These are phyloP conservation scores for Microdochium nivale DNA, from an alignment of 2,329 filamentous ascomycete species.

Conservation along the genomic window DNA sequence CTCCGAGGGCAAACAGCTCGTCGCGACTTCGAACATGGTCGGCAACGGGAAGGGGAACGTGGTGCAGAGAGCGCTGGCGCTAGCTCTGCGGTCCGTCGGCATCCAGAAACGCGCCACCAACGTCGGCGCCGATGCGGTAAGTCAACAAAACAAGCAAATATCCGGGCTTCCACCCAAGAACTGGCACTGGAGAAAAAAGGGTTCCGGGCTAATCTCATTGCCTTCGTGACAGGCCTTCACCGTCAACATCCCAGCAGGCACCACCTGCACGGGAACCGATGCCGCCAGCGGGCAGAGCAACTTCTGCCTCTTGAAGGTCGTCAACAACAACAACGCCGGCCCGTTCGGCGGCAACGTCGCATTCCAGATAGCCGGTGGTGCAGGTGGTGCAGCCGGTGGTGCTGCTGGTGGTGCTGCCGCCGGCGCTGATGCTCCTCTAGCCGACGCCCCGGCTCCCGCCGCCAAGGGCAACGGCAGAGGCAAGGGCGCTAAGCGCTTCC, in stretches of 20 bases:
- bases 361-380: constrained; percentile 11
- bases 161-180: too few relatives aligned
- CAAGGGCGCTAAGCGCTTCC: not conserved
- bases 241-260: constrained; percentile 9
- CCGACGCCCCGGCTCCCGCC: not conserved
- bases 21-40: constrained; percentile 8
- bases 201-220: not conserved
- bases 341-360: constrained; percentile 11
- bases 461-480: not conserved
- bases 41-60: not conserved
- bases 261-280: constrained; percentile 8
- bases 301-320: constrained; percentile 12
- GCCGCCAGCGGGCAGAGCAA: constrained; percentile 3
- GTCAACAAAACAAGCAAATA: not conserved
- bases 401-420: too few relatives aligned
- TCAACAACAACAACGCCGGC: constrained; percentile 9
- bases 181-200: not conserved
- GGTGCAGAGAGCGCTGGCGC: not conserved
- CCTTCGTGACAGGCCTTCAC: constrained; percentile 2
- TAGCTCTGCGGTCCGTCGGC: constrained; percentile 8
- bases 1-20: constrained; percentile 6
- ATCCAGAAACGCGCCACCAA: constrained; percentile 8
- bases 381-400: too few relatives aligned
- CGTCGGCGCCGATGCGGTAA: constrained; percentile 8
- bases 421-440: not conserved